Base-by-base conservation (phyloP, 495 filamentous ascomycete genomes). In the Penicillium ucsense region DNA sequence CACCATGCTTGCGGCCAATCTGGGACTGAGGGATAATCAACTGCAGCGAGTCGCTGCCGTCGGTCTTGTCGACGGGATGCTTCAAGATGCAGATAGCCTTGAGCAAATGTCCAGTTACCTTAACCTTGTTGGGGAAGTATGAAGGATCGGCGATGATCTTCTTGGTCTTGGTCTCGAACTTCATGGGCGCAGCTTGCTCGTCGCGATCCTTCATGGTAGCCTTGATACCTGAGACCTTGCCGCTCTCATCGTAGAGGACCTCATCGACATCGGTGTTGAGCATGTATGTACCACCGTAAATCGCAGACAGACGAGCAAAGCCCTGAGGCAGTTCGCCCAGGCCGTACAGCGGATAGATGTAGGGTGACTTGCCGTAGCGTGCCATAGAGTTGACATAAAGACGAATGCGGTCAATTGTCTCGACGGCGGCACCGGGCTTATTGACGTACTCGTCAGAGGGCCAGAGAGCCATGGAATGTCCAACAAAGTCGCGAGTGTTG, bases 241-340 rank as follows among this genome's bases (percentile, higher is more conserved):
- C 79, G 48, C 68, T 41, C 6, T 47, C 83, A 35, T 81, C 79
- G 62, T 91, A 95, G 28, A 86, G 60, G 43, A 99, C 72, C 72
- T 97, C 91, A 52, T 96, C 84, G 39, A 99, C 77, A 45, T 76
- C 80, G 47, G 92, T 95, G 75, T 97, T 97, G 56, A 99, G 83
- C 87, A 97, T 97, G 71, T 99, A 97, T 11, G 92, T 97, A 55
- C 94, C 94, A 54, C 94, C 94, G 64, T 97, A 95, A 68, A 97
- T 95, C 60, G 92, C 92, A 8, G 89, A 95, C 33, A 97, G 76
- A 62, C 94, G 91, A 40, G 92, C 94, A 63, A 99, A 99, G 45
- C 94, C 91, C 74, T 99, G 94, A 29, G 92, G 92, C 34, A 99
- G 81, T 72, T 99, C 92, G 58, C 94, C 92, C 27, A 99, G 79